Base-by-base conservation (phyloP, 805 yeast species). In the Saturnispora galanensis region DNA sequence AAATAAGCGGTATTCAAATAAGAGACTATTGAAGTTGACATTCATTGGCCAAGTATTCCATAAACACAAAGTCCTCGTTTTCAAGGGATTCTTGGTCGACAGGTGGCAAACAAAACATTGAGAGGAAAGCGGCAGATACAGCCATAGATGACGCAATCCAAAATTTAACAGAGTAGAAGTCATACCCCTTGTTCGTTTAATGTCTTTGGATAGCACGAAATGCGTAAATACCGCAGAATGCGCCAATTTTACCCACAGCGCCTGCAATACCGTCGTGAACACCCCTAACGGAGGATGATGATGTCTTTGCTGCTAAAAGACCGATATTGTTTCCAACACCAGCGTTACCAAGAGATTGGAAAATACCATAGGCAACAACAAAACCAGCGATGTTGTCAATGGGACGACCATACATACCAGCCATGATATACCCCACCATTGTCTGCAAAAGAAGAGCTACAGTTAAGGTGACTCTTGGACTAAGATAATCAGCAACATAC, bases 271-370 rank as follows among this genome's bases (percentile, higher is more conserved):
- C 93, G 59, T 89, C 89, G 65, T 84, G 85, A 56, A 84, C 84
- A 47, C 96, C 97, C 68, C 97, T 80, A 46, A 88, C 74, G 17
- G 95, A 80, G 10, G 96, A 80, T 37, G 96, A 83, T 39, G 81
- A 74, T 7, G 95, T 82, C 65, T 88, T 88, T 36, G 95, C 76
- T 16, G 96, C 94, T 50, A 89, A 70, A 45, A 84, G 66, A 53
- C 97, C 97, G 61, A 84, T 82, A 64, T 84, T 86, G 65, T 88
- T 87, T 67, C 97, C 97, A 11, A 95, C 89, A 29, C 96, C 95
- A 63, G 89, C 83, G 64, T 90, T 96, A 56, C 97, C 97, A 40
- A 86, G 70, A 6, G 95, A 71, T 61, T 77, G 68, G 63, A 87
- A 90, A 52, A 90, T 79, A 67, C 97, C 97, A 59, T 82, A 90